Evolutionary conservation across 2,329 filamentous ascomycete genomes (phyloP).

Genomic region (Cladosporium sp.): DNA sequence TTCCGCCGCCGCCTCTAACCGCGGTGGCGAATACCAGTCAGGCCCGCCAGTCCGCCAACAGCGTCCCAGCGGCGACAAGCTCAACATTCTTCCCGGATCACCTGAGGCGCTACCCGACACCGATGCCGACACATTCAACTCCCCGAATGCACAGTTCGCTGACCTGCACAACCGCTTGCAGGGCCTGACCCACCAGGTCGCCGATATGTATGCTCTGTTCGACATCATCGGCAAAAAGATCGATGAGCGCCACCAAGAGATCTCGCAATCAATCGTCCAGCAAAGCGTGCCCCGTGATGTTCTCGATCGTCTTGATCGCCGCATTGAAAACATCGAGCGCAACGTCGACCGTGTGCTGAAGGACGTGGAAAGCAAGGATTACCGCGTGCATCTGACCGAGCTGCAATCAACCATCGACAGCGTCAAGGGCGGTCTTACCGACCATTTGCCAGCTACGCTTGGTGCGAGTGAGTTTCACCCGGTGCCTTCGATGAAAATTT

Average conservation of each 20-base stretch:
- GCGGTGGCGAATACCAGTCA: conserved; percentile 22
- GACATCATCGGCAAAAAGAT: conserved; percentile 52
- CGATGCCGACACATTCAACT: conserved; percentile 41
- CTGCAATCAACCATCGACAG: conserved; percentile 56
- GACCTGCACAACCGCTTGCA: conserved; percentile 86
- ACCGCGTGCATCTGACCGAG: conserved; percentile 54
- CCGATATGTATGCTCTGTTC: conserved; percentile 61
- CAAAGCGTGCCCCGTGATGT: conserved; percentile 14
- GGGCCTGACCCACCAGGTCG: conserved; percentile 67
- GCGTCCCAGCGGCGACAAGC: conserved; percentile 25
- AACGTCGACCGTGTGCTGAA: conserved; percentile 52
- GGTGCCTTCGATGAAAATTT: background rate
- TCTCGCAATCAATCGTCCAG: conserved; percentile 5
- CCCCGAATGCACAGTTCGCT: conserved; percentile 65
- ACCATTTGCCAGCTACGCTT: conserved; percentile 53
- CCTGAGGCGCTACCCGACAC: conserved; percentile 43
- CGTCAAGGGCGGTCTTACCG: conserved; percentile 54
- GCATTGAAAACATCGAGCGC: conserved; percentile 56
- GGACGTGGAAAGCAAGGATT: conserved; percentile 59
- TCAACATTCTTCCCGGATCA: conserved; percentile 38
- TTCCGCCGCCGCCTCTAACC: conserved; percentile 38
- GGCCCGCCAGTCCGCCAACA: conserved; percentile 33
- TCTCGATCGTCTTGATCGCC: conserved; percentile 37
- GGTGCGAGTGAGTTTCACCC: conserved; percentile 47
- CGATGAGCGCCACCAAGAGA: conserved; percentile 55